Percentiles rank a stretch among this genome's conserved stretches.
phyloP scores from a whole-genome alignment of 768 basidiomycete species.

The Podaxis mareebaensis region DNA sequence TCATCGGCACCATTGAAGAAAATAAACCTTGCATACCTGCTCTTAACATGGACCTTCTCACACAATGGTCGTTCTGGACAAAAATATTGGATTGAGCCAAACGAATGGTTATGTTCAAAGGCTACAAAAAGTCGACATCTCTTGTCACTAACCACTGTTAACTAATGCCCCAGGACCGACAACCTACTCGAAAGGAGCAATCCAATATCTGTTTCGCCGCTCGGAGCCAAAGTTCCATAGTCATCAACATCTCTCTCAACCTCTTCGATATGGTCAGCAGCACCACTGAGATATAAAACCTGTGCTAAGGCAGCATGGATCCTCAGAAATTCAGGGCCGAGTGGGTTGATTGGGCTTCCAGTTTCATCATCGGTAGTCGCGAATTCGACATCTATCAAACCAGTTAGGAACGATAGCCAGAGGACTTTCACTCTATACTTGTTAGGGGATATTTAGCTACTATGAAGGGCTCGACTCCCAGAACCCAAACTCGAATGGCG shows the following conservation, averaged over 20 bases:
- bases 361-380: neutral
- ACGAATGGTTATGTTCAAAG: too few species aligned
- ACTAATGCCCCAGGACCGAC: neutral
- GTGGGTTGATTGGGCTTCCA: constrained; percentile 9
- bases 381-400: constrained; percentile 19
- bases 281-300: constrained; percentile 20
- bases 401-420: neutral
- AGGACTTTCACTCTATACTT: constrained; percentile 18
- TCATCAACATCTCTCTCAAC: neutral
- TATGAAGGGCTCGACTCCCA: neutral
- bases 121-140: too few species aligned
- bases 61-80: too few species aligned
- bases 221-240: neutral
- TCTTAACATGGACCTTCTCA: too few species aligned
- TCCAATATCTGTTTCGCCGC: neutral
- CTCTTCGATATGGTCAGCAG: neutral
- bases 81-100: too few species aligned
- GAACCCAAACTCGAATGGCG: too few species aligned
- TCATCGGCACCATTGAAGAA: too few species aligned
- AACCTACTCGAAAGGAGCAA: neutral
- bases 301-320: constrained; percentile 24
- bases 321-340: constrained; percentile 20
- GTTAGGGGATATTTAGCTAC: constrained; percentile 17
- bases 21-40: too few species aligned
- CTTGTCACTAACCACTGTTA: neutral